Evolutionary conservation across 106 monocot genomes (phyloP).

Genomic region (Platanthera zijinensis): DNA sequence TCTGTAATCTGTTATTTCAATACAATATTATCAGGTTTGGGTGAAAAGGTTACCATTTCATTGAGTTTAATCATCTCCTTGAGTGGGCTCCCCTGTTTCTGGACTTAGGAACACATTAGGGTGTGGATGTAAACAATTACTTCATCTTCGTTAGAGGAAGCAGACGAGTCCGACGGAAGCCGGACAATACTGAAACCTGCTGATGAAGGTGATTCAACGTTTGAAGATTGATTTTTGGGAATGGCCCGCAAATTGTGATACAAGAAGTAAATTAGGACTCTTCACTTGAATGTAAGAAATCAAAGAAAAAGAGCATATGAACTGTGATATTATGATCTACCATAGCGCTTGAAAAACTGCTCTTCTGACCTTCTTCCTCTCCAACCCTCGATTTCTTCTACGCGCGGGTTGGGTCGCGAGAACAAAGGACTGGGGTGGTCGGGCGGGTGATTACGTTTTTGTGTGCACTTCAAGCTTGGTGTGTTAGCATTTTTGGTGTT

Average conservation of each 20-base stretch:
- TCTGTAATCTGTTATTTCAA: too few relatives aligned
- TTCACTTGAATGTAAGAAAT: background rate
- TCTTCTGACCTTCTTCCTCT: background rate
- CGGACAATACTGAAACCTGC: constrained; percentile 94
- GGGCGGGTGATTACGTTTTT: too few relatives aligned
- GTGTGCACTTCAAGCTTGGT: too few relatives aligned
- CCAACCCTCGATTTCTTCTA: background rate
- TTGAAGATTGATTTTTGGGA: constrained; percentile 63
- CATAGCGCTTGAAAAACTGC: constrained; percentile 10
- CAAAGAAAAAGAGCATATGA: background rate
- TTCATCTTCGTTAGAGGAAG: constrained; percentile 60
- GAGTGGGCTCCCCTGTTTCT: too few relatives aligned
- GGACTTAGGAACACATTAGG: background rate
- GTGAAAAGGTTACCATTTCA: too few relatives aligned
- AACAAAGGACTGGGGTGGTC: too few relatives aligned
- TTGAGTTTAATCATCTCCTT: too few relatives aligned
- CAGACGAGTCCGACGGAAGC: constrained; percentile 62
- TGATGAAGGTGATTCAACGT: constrained; percentile 63
- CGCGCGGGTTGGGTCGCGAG: background rate
- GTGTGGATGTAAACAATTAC: constrained; percentile 61
- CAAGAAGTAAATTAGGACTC: background rate
- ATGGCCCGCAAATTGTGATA: constrained; percentile 24
- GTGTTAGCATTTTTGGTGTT: too few relatives aligned
- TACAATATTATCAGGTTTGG: too few relatives aligned
- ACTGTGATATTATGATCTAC: constrained; percentile 1